phyloP scores from a whole-genome alignment of 106 monocot species.

The Phalaenopsis equestris region DNA sequence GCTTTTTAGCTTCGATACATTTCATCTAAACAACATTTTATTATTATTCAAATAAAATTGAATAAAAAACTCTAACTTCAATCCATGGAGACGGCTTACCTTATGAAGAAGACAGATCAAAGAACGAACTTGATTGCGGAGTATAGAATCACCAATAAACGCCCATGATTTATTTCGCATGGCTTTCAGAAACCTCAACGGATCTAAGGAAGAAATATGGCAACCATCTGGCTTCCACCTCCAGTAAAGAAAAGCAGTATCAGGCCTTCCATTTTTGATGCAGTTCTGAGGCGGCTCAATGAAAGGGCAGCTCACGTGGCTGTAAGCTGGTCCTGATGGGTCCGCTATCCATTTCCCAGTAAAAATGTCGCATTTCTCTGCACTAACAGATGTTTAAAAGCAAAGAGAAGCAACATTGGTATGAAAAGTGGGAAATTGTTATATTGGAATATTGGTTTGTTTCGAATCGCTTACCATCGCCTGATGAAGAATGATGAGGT shows the following conservation, averaged over 20 bases:
- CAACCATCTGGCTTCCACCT: conserved; percentile 51
- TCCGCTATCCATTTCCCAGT: conserved; percentile 41
- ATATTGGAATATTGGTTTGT: too few species aligned
- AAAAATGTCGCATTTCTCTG: conserved; percentile 45
- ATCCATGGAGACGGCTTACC: conserved; percentile 11
- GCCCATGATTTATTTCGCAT: conserved; percentile 49
- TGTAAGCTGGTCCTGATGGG: conserved; percentile 41
- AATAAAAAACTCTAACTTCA: not conserved
- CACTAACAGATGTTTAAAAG: not conserved
- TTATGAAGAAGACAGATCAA: conserved; percentile 43
- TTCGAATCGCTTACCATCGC: too few species aligned
- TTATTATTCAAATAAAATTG: not conserved
- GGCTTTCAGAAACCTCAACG: conserved; percentile 24
- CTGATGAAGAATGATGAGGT: too few species aligned
- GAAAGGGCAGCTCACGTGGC: conserved; percentile 25
- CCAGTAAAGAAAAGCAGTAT: conserved; percentile 41
- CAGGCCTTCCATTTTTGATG: conserved; percentile 50
- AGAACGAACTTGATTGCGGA: conserved; percentile 45
- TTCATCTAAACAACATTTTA: not conserved
- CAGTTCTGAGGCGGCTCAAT: conserved; percentile 48
- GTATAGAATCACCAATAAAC: conserved; percentile 54
- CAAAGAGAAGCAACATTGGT: too few species aligned
- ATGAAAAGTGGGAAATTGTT: too few species aligned
- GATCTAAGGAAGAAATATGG: conserved; percentile 30
- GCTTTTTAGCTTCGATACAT: conserved; percentile 22